Evolutionary conservation across 2,329 filamentous ascomycete species (phyloP).

Genomic region (Neofusicoccum parvum): DNA sequence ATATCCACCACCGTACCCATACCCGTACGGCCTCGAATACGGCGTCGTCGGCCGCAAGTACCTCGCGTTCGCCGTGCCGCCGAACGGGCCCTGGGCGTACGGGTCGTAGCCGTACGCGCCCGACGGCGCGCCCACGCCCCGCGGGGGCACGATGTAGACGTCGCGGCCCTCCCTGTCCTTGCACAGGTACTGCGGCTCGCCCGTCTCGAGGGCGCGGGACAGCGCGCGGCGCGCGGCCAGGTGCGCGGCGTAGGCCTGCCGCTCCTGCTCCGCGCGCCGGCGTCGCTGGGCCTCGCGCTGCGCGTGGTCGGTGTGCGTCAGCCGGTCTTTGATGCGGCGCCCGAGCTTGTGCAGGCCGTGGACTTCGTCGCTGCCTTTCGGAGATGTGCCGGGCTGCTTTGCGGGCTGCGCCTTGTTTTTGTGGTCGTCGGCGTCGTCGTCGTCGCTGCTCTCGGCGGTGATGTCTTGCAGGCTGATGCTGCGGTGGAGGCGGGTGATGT

Average conservation of each 20-base stretch:
- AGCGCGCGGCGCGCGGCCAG: conserved; percentile 54
- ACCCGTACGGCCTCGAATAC: conserved; percentile 46
- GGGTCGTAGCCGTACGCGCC: conserved; percentile 49
- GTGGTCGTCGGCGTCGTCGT: conserved; percentile 40
- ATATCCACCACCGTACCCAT: conserved; percentile 42
- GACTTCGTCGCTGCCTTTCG: conserved; percentile 23
- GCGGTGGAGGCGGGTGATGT: conserved; percentile 43
- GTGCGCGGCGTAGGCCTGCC: conserved; percentile 56
- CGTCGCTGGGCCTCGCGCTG: conserved; percentile 53
- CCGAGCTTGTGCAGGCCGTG: conserved; percentile 49
- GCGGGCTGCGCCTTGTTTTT: neutral
- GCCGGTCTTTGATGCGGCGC: conserved; percentile 61
- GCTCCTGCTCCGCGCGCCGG: conserved; percentile 54
- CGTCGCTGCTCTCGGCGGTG: conserved; percentile 47
- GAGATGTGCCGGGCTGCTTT: neutral
- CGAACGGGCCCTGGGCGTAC: conserved; percentile 49
- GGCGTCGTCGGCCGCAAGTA: conserved; percentile 53
- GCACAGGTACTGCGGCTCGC: conserved; percentile 58
- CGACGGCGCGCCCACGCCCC: conserved; percentile 23
- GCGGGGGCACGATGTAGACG: conserved; percentile 61
- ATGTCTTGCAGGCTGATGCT: conserved; percentile 44
- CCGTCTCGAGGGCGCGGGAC: conserved; percentile 54
- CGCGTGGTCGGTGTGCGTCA: conserved; percentile 60
- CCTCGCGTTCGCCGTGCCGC: conserved; percentile 49
- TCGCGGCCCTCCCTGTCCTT: conserved; percentile 57